These are phyloP conservation scores for Spinellus fusiger DNA, from an alignment of 192 early-diverging fungal genomes.

Conservation along the genomic window DNA sequence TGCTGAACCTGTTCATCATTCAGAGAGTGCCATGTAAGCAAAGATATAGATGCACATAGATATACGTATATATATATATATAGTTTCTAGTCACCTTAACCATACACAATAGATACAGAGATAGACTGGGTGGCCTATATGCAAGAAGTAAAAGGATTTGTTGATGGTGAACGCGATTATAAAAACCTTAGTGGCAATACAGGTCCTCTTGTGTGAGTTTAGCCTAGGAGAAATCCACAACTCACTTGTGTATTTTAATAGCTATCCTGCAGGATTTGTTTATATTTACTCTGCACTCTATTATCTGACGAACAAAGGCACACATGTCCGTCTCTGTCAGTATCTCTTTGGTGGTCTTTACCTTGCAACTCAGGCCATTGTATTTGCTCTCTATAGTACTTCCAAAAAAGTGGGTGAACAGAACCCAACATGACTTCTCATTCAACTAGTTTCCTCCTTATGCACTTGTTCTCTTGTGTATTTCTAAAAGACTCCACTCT, in stretches of 20 bases:
- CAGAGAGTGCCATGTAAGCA: conserved; percentile 54
- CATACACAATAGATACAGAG: conserved; percentile 66
- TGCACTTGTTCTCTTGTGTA: conserved; percentile 52
- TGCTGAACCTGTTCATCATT: conserved; percentile 52
- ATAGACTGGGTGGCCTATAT: conserved; percentile 98
- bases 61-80: too few species aligned
- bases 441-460: conserved; percentile 56
- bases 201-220: conserved; percentile 80
- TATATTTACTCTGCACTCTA: conserved; percentile 76
- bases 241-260: conserved; percentile 15
- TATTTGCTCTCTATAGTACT: conserved; percentile 62
- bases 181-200: conserved; percentile 76
- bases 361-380: conserved; percentile 54
- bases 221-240: background rate
- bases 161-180: conserved; percentile 83
- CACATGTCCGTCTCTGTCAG: conserved; percentile 68
- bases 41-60: too few species aligned
- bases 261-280: conserved; percentile 91
- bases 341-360: conserved; percentile 79
- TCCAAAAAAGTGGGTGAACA: conserved; percentile 36
- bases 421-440: background rate
- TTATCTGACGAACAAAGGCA: conserved; percentile 62
- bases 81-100: background rate
- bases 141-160: conserved; percentile 79
- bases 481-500: conserved; percentile 88